Conservation (phyloP, 1,284 basidiomycete genomes). For the Cryptococcus sp. region DNA sequence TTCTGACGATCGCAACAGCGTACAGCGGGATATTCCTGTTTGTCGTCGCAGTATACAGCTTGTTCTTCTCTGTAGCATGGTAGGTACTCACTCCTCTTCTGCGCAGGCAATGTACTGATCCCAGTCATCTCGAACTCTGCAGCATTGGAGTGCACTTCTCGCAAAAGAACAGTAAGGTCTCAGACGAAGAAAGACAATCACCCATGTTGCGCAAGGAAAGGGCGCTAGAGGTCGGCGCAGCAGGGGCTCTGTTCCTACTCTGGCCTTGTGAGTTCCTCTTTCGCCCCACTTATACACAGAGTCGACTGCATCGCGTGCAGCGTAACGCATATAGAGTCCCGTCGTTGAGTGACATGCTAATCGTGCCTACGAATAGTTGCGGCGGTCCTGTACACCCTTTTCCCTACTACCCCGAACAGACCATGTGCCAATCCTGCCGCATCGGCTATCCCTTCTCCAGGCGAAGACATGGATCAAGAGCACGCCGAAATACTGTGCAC, state of each 20-base stretch:
- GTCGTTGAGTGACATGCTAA: neutral
- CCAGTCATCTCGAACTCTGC: neutral
- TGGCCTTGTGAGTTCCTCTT: slow-evolving; percentile 35
- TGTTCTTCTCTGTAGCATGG: slow-evolving; percentile 24
- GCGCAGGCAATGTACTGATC: slow-evolving; percentile 1
- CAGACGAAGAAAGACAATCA: slow-evolving; percentile 7
- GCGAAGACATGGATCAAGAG: slow-evolving; percentile 15
- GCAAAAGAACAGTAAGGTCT: slow-evolving; percentile 2
- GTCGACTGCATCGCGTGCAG: neutral
- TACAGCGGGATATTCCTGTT: slow-evolving; percentile 23
- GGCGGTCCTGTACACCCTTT: slow-evolving; percentile 38
- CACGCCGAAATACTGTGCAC: slow-evolving; percentile 21
- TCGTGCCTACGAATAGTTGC: slow-evolving; percentile 22
- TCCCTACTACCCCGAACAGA: slow-evolving; percentile 33
- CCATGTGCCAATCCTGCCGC: slow-evolving; percentile 36
- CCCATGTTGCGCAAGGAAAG: slow-evolving; percentile 14
- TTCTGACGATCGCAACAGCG: slow-evolving; percentile 5
- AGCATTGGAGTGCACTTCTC: slow-evolving; percentile 18
- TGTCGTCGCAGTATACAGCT: slow-evolving; percentile 14
- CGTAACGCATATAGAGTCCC: neutral
- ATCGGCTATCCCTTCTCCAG: slow-evolving; percentile 19
- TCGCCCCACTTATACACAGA: neutral
- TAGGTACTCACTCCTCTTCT: slow-evolving; percentile 12
- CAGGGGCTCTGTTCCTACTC: slow-evolving; percentile 29
- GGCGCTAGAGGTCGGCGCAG: slow-evolving; percentile 30